phyloP scores from a whole-genome alignment of 1,284 basidiomycete species.

The Puccinia coronata region DNA sequence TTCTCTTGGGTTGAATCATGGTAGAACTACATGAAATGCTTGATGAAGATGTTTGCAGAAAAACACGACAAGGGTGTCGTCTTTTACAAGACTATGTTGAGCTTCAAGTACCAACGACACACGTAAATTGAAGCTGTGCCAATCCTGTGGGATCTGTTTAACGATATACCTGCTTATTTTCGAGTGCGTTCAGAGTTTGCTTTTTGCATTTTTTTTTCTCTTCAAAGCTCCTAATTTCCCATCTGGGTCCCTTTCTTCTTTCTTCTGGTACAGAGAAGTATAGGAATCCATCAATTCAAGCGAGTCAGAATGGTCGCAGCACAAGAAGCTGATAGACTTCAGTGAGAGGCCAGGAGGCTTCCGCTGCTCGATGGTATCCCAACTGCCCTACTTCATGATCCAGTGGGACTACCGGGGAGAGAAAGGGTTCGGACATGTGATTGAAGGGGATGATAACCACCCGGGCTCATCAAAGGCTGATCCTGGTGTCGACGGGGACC shows the following conservation, averaged over 20 bases:
- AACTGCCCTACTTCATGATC: constrained; percentile 97
- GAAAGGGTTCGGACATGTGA: constrained; percentile 94
- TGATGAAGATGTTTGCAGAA: constrained; percentile 84
- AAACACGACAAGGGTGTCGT: constrained; percentile 84
- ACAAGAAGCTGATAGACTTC: constrained; percentile 95
- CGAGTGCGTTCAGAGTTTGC: constrained; percentile 69
- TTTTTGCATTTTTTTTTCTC: constrained; percentile 37
- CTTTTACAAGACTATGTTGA: constrained; percentile 90
- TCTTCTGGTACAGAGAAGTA: too few relatives aligned
- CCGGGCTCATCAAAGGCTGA: constrained; percentile 61
- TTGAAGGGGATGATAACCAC: constrained; percentile 74
- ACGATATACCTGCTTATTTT: constrained; percentile 88
- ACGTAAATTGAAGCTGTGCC: constrained; percentile 88
- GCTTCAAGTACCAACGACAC: constrained; percentile 81
- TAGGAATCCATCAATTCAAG: constrained; percentile 87
- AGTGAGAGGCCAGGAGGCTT: constrained; percentile 82
- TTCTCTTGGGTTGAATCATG: neutral
- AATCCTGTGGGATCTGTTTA: constrained; percentile 77
- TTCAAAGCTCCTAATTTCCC: constrained; percentile 13
- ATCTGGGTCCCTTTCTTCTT: neutral
- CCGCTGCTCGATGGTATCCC: constrained; percentile 86
- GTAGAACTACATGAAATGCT: constrained; percentile 95
- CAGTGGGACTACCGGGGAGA: constrained; percentile 97
- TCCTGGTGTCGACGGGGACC: constrained; percentile 62
- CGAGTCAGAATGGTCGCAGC: constrained; percentile 95